Evolutionary conservation across 73 alveolate genomes (phyloP).

Genomic region (Breviolum minutum): DNA sequence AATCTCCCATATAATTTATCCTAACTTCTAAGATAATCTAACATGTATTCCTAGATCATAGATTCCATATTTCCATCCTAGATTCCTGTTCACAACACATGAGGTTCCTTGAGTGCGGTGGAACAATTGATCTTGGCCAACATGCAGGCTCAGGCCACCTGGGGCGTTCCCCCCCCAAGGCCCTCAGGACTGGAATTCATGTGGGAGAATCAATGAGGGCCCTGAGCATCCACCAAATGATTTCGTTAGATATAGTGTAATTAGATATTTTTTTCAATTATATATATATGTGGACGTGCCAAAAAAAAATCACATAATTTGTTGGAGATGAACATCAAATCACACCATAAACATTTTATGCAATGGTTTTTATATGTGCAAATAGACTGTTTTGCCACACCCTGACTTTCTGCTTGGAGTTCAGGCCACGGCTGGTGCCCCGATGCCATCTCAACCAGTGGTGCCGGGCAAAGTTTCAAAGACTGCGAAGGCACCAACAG

Average conservation of each 20-base stretch:
- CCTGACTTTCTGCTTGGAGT: not conserved
- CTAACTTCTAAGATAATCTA: too few relatives aligned
- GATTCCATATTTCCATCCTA: too few relatives aligned
- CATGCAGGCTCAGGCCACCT: constrained; percentile 40
- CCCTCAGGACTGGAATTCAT: not conserved
- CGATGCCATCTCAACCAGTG: constrained; percentile 35
- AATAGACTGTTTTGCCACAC: too few relatives aligned
- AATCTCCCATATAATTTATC: too few relatives aligned
- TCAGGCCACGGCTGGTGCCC: constrained; percentile 7
- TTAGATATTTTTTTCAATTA: too few relatives aligned
- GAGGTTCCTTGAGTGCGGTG: constrained; percentile 45
- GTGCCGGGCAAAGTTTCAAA: constrained; percentile 43
- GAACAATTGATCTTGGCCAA: constrained; percentile 66
- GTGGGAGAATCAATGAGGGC: too few relatives aligned
- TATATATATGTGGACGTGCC: too few relatives aligned
- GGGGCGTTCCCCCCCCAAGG: not conserved
- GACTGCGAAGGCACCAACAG: not conserved
- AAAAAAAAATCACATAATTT: not conserved
- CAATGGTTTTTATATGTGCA: not conserved
- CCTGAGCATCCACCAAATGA: too few relatives aligned
- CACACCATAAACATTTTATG: not conserved
- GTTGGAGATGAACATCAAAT: not conserved
- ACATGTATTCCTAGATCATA: too few relatives aligned
- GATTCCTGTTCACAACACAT: too few relatives aligned
- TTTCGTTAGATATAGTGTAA: too few relatives aligned